Evolutionary conservation across 495 filamentous ascomycete species (phyloP), one percentile per base, ranked within the genome.

Genomic region (Penicillium odoratum): DNA sequence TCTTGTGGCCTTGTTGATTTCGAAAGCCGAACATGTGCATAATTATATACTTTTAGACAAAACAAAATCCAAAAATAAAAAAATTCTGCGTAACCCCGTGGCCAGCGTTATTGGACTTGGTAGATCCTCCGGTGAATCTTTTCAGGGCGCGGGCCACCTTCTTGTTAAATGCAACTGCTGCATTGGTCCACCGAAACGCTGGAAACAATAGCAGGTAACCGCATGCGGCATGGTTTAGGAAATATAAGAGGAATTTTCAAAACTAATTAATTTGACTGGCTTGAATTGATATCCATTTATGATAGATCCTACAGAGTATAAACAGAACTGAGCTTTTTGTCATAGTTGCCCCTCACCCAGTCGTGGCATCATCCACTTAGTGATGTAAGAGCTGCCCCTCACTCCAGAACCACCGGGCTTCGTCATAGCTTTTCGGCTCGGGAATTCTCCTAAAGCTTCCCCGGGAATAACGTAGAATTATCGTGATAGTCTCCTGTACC

Each of bases 121-220:
- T 16, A 49, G 47, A 49, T 49, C 9, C 33, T 3, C 54, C 67
- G 67, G 67, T 69, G 67, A 69, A 54, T 67, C 11, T 40, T 60
- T 67, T 67, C 26, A 64, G 64, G 64, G 51, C 63, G 60, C 44
- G 60, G 65, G 42, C 15, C 47, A 33, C 43, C 47, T 46, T 26
- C 60, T 50, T 58, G 51, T 11, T 47, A 48, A 16, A 48, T 48
- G 46, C 11, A 13, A 40, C 38, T 16, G 42, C 60, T 55, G 30
- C 28, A 54, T 61, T 36, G 55, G 63, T 66, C 66, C 66, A 69
- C 66, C 46, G 46, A 48, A 15, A 48, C 11, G 46, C 29, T 48
- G 46, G 46, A 31, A 31, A 47, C 45, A 36, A 13, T 28, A 11
- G 11, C 21, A 28, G 28, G 46, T 31, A 48, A 42, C 55, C 47